phyloP scores from a whole-genome alignment of 352 stramenopile species.

The Phytophthora agathidicida region DNA sequence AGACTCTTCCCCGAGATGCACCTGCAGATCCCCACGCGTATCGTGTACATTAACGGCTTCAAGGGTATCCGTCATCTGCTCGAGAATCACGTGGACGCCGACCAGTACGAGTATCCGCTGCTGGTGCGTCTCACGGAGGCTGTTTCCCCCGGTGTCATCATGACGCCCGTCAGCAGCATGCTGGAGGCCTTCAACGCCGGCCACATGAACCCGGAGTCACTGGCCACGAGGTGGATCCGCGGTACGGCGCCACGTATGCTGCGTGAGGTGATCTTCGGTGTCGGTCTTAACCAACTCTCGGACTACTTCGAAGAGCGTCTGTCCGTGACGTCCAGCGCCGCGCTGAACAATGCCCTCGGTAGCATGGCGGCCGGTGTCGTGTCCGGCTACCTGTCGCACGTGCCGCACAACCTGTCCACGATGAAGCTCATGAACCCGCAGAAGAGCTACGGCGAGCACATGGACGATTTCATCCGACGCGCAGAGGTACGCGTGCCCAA shows the following conservation, averaged over 20 bases:
- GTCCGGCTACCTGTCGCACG: slow-evolving; percentile 93
- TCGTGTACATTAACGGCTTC: slow-evolving; percentile 95
- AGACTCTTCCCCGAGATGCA: slow-evolving; percentile 95
- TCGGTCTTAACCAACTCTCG: slow-evolving; percentile 93
- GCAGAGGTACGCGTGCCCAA: slow-evolving; percentile 82
- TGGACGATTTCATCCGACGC: slow-evolving; percentile 86
- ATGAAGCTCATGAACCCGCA: slow-evolving; percentile 95
- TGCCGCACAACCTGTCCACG: slow-evolving; percentile 96
- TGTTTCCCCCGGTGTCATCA: slow-evolving; percentile 90
- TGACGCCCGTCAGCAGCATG: slow-evolving; percentile 93
- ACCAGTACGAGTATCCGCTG: slow-evolving; percentile 84
- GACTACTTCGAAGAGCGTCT: slow-evolving; percentile 95
- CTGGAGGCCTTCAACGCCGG: slow-evolving; percentile 94
- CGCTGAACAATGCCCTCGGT: slow-evolving; percentile 89
- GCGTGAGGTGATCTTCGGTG: slow-evolving; percentile 94
- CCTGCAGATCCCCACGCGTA: slow-evolving; percentile 92
- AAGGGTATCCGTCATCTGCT: slow-evolving; percentile 89
- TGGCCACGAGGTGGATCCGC: slow-evolving; percentile 90
- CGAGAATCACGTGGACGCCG: slow-evolving; percentile 86
- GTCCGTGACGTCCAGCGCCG: slow-evolving; percentile 62
- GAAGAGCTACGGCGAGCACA: slow-evolving; percentile 83
- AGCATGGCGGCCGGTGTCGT: slow-evolving; percentile 91
- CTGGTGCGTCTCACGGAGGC: slow-evolving; percentile 80
- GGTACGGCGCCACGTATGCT: slow-evolving; percentile 84
- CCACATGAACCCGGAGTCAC: slow-evolving; percentile 93